Conservation (phyloP, 306 rosid genomes). For the Gastrolobium bilobum region DNA sequence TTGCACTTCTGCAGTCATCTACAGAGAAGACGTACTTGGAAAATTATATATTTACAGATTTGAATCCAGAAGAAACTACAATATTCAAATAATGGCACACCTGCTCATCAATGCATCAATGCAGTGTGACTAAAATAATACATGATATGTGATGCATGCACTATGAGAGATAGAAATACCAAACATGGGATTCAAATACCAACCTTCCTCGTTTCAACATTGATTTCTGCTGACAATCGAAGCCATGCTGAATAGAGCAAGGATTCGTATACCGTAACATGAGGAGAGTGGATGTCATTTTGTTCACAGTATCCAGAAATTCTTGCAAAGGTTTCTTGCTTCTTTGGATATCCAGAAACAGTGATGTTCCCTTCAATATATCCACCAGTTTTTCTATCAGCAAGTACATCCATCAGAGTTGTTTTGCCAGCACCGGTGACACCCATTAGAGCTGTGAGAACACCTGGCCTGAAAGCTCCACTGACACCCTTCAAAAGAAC, state of each 20-base stretch:
- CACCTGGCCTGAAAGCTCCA: slow-evolving; percentile 85
- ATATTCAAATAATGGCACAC: too few relatives aligned
- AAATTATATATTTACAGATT: too few relatives aligned
- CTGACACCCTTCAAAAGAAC: slow-evolving; percentile 72
- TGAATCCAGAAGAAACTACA: too few relatives aligned
- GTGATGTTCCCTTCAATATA: slow-evolving; percentile 70
- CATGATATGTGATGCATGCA: too few relatives aligned
- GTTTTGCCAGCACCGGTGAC: slow-evolving; percentile 91
- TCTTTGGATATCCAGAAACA: slow-evolving; percentile 80
- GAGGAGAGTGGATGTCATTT: slow-evolving; percentile 80
- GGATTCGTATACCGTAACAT: slow-evolving; percentile 79
- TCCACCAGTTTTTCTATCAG: slow-evolving; percentile 87
- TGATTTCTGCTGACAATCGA: slow-evolving; percentile 69
- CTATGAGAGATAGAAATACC: too few relatives aligned
- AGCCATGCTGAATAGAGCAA: slow-evolving; percentile 84
- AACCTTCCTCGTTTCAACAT: slow-evolving; percentile 7
- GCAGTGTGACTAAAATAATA: too few relatives aligned
- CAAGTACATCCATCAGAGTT: slow-evolving; percentile 88
- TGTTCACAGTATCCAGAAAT: slow-evolving; percentile 92
- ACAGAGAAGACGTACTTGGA: too few relatives aligned
- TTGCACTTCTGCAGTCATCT: too few relatives aligned
- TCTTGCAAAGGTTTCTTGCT: slow-evolving; percentile 84
- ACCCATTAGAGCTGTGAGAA: slow-evolving; percentile 86
- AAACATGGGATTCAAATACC: not conserved
- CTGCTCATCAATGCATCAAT: too few relatives aligned